Base-by-base conservation (phyloP, 331 rosid genomes). In the Pyrus hybrid region DNA sequence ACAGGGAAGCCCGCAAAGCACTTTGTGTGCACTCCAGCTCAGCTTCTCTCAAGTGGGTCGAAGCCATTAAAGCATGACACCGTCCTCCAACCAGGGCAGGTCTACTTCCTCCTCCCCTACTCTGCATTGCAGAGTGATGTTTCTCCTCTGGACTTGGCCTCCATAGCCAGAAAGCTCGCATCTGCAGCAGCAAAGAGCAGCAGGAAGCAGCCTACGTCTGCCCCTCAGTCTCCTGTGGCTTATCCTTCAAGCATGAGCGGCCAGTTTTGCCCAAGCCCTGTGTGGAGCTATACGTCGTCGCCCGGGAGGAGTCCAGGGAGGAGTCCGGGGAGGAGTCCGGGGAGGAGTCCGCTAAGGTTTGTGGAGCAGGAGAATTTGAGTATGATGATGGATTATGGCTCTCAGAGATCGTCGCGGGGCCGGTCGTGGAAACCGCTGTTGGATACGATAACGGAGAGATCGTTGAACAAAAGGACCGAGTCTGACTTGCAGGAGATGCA, bases 91-190 rank as follows among this genome's bases (percentile, higher is more conserved):
- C 85, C 80, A 4, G 98, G 98, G 0, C 86, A 81, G 33, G 47
- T 91, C 8, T 91, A 93, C 71, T 86, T 93, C 77, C 26, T 89
- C 80, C 87, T 93, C 0, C 97, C 98, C 14, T 87, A 64, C 77
- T 87, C 98, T 9, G 75, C 87, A 5, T 79, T 93, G 0, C 90
- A 90, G 77, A 29, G 85, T 74, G 98, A 91, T 53, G 83, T 87
- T 65, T 91, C 98, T 13, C 91, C 90, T 3, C 9, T 87, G 23
- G 91, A 91, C 83, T 71, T 88, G 84, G 91, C 91, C 67, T 71
- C 78, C 35, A 54, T 89, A 3, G 84, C 80, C 4, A 87, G 78
- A 70, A 84, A 45, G 82, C 91, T 93, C 76, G 82, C 85, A 0
- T 47, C 84, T 70, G 80, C 16, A 78, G 69, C 30, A 69, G 73